Base-by-base conservation (phyloP, 164 flowering plant genomes). In the Aristolochia contorta region DNA sequence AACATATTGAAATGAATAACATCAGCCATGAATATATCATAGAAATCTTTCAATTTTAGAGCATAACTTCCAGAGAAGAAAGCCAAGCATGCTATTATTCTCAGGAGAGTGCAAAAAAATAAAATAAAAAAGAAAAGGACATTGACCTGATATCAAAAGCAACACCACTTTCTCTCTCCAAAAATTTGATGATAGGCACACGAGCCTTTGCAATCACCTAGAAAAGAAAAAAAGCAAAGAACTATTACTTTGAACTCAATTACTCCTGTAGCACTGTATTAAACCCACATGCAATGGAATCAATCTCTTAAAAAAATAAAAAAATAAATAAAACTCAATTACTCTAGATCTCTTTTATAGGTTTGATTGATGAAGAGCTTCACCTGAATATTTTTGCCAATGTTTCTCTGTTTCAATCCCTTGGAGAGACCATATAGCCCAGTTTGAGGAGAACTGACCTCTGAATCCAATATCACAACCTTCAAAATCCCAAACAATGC, bases 341-440 rank as follows among this genome's bases (percentile, higher is more conserved):
- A 57, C n/a, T 24, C 12, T 10, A 37, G 43, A 10, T 37, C 43
- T 3, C 7, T 37, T 37, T 10, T 0, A 10, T 37, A 37, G 43
- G 43, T 37, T 37, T 10, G 7, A 8, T 37, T 4, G 43, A 3
- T 37, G 52, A 66, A 33, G 47, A n/a, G 23, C 2, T 7, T 65
- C n/a, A 90, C 99, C 95, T 93, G 97, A 48, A 90, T 90, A 62
- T 86, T 86, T 67, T 86, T 88, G 16, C 91, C 97, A 67, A 90
- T 75, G 56, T 90, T 85, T 72, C 69, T 79, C 54, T 83, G 96
- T 22, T 91, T 82, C 61, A 93, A 72, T 68, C 92, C 92, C 67
- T 82, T 81, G 32, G 96, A 77, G 59, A 93, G 86, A 58, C 97
- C 99, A 16, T 73, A 76, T 54, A 93, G 69, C 18, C 97, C 99